These are phyloP conservation scores for Ganoderma sinense DNA, from an alignment of 1,284 basidiomycete genomes.

Conservation along the genomic window DNA sequence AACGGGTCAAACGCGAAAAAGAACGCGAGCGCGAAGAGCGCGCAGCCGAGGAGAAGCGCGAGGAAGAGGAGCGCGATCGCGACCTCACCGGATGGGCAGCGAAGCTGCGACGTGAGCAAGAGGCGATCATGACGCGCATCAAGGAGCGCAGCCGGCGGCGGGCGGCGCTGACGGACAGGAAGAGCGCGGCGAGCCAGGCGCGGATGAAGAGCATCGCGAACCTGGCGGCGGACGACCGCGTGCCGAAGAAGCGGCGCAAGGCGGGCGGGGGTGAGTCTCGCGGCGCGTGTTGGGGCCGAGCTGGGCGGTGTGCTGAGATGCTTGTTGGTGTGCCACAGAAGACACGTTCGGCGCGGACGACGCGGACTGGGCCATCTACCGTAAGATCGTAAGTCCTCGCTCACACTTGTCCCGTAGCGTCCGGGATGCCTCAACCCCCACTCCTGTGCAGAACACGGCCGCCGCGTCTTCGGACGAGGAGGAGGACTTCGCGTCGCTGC, in stretches of 20 bases:
- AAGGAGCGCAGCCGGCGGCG: slow-evolving; percentile 85
- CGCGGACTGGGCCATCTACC: slow-evolving; percentile 97
- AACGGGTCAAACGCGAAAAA: slow-evolving; percentile 88
- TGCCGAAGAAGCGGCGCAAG: slow-evolving; percentile 84
- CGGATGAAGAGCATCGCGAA: slow-evolving; percentile 98
- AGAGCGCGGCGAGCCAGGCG: slow-evolving; percentile 95
- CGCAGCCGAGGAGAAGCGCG: slow-evolving; percentile 75
- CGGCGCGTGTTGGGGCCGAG: not conserved
- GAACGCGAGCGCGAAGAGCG: slow-evolving; percentile 83
- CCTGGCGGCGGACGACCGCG: slow-evolving; percentile 85
- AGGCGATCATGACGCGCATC: slow-evolving; percentile 84
- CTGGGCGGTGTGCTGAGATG: slow-evolving; percentile 9
- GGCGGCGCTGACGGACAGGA: slow-evolving; percentile 87
- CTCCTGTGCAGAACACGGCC: slow-evolving; percentile 70
- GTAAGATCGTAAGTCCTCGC: slow-evolving; percentile 79
- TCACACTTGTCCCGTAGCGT: not conserved
- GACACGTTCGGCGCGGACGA: slow-evolving; percentile 97
- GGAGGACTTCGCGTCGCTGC: slow-evolving; percentile 83
- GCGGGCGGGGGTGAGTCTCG: slow-evolving; percentile 68
- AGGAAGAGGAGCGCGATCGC: slow-evolving; percentile 75
- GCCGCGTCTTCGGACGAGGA: slow-evolving; percentile 96
- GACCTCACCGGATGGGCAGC: slow-evolving; percentile 79
- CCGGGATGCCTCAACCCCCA: not conserved
- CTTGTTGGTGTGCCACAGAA: slow-evolving; percentile 55
- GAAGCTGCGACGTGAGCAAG: slow-evolving; percentile 79